These are phyloP conservation scores for Globisporangium mamillatum DNA, from an alignment of 352 stramenopile genomes.

Conservation along the genomic window DNA sequence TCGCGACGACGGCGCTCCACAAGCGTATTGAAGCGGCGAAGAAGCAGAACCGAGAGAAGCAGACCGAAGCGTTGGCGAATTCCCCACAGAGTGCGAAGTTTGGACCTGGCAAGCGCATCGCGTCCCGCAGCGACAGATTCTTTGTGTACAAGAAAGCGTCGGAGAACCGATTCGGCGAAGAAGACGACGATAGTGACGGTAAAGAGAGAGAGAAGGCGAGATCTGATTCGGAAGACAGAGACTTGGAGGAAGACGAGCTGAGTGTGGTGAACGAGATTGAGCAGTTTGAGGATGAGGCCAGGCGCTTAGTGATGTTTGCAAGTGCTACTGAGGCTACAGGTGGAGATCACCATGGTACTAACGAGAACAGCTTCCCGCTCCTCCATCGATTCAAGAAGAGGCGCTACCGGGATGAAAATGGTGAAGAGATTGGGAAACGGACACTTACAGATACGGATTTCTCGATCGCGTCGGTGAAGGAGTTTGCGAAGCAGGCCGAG, in stretches of 20 bases:
- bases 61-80: slow-evolving; percentile 19
- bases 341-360: slow-evolving; percentile 14
- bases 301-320: background rate
- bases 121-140: slow-evolving; percentile 71
- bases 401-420: slow-evolving; percentile 17
- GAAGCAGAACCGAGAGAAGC: slow-evolving; percentile 48
- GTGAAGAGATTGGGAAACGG: slow-evolving; percentile 21
- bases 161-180: background rate
- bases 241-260: background rate
- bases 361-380: slow-evolving; percentile 3
- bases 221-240: background rate
- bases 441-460: slow-evolving; percentile 35
- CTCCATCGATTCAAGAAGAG: slow-evolving; percentile 12
- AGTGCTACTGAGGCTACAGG: background rate
- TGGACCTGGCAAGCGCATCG: slow-evolving; percentile 67
- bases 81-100: slow-evolving; percentile 10
- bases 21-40: slow-evolving; percentile 63
- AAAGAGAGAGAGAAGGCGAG: slow-evolving; percentile 6
- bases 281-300: slow-evolving; percentile 15
- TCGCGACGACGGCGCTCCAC: slow-evolving; percentile 91
- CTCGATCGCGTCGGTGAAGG: slow-evolving; percentile 23
- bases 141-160: slow-evolving; percentile 66
- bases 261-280: slow-evolving; percentile 6
- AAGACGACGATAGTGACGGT: slow-evolving; percentile 16
- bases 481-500: slow-evolving; percentile 27